Evolutionary conservation across 164 flowering plant species (phyloP).

Genomic region (Macadamia tetraphylla): DNA sequence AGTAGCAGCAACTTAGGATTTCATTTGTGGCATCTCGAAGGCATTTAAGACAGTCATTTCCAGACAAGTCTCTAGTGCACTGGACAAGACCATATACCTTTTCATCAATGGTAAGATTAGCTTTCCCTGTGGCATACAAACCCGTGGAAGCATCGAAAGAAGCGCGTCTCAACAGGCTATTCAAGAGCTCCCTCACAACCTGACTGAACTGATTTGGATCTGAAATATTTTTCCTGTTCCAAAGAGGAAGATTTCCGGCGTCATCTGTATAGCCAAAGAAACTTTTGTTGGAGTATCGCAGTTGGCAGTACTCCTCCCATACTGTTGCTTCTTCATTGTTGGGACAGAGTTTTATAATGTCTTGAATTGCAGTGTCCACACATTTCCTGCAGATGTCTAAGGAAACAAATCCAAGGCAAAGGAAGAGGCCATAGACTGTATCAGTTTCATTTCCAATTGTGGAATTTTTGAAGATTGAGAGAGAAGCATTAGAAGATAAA

Average conservation of each 20-base stretch:
- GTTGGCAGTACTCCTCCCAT: not conserved
- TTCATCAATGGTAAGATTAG: not conserved
- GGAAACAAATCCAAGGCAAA: not conserved
- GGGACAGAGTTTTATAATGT: not conserved
- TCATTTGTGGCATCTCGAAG: conserved; percentile 11
- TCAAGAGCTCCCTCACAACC: conserved; percentile 11
- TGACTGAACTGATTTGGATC: conserved; percentile 13
- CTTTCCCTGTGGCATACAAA: conserved; percentile 22
- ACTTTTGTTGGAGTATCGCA: not conserved
- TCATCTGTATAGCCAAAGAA: conserved; percentile 1
- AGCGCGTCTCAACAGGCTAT: conserved; percentile 11
- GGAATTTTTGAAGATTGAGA: not conserved
- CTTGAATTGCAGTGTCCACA: not conserved
- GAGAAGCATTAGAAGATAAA: not conserved
- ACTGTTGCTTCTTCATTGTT: not conserved
- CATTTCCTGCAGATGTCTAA: not conserved
- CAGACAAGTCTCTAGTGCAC: not conserved
- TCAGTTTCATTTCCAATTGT: not conserved
- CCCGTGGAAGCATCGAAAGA: conserved; percentile 12
- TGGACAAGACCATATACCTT: conserved; percentile 20
- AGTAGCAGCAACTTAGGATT: conserved; percentile 13
- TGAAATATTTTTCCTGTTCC: conserved; percentile 10
- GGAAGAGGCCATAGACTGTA: not conserved
- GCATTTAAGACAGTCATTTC: conserved; percentile 20
- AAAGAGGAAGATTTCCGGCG: conserved; percentile 1